Base-by-base conservation (phyloP, 768 basidiomycete genomes). In the Gloeostereum incarnatum region DNA sequence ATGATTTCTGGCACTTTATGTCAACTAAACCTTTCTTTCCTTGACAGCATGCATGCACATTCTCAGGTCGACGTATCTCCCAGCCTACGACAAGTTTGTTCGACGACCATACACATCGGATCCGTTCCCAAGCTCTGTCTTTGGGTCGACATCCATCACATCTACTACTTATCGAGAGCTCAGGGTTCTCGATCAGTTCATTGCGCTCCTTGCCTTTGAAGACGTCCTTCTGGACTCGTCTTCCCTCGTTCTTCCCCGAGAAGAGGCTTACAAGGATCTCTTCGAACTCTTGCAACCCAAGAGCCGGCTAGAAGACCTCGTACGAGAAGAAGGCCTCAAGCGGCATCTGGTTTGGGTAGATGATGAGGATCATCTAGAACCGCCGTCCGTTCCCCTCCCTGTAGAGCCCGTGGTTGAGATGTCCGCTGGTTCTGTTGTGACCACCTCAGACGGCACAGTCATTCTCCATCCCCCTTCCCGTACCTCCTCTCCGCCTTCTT, bases 221-320 rank as follows among this genome's bases (percentile, higher is more conserved):
- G 87, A 89, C 57, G 71, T 87, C 29, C 79, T 78, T 66, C 60
- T 67, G 29, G 84, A 87, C 56, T 82, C 85, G 35, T 69, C 71
- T 2, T 75, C 77, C 52, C 66, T 88, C 14, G 84, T 89, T 47
- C 71, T 86, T 31, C 80, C 80, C 49, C 66, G 78, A 9, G 78
- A 80, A 38, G 85, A 86, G 52, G 66, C 70, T 10, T 88, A 81
- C 63, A 75, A 74, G 42, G 87, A 88, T 48, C 59, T 89, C 18
- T 89, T 89, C 53, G 81, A 82, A 44, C 69, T 81, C 38, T 68
- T 63, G 46, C 81, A 89, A 58, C 87, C 87, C 5, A 71, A 75
- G 32, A 71, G 75, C 19, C 62, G 87, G 16, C 53, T 81, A 13
- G 86, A 89, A 55, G 86, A n/a, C n/a, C n/a, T n/a, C n/a, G n/a